phyloP scores from a whole-genome alignment of 129 eudicot genomes.

The Mikania micrantha region DNA sequence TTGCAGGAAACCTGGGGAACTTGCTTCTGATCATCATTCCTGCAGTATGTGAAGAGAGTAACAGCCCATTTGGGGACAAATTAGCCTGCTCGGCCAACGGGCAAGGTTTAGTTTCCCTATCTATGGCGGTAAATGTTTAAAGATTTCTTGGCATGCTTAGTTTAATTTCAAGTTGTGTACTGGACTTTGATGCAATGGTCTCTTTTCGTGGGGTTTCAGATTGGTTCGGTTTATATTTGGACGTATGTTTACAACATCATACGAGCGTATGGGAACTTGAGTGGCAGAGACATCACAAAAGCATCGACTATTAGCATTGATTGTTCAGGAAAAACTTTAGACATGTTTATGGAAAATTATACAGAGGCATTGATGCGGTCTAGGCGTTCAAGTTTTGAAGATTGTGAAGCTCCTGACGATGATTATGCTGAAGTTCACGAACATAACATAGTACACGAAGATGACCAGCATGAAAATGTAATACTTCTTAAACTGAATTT shows the following conservation, averaged over 20 bases:
- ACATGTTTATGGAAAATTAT: slow-evolving; percentile 19
- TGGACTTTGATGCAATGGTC: not conserved
- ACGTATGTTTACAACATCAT: slow-evolving; percentile 51
- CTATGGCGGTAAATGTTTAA: slow-evolving; percentile 46
- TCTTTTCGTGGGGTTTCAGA: slow-evolving; percentile 24
- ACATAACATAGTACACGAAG: not conserved
- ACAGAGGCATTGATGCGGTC: slow-evolving; percentile 32
- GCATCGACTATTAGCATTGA: slow-evolving; percentile 34
- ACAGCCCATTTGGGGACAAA: slow-evolving; percentile 59
- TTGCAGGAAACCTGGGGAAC: slow-evolving; percentile 49
- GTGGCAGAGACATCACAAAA: slow-evolving; percentile 1
- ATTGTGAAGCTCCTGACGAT: slow-evolving; percentile 24
- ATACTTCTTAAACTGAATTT: not conserved
- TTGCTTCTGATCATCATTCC: slow-evolving; percentile 58
- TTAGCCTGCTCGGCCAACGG: slow-evolving; percentile 41
- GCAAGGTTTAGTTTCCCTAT: slow-evolving; percentile 50
- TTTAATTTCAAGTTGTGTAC: not conserved
- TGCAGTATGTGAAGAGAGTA: slow-evolving; percentile 55
- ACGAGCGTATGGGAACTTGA: slow-evolving; percentile 36
- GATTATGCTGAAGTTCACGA: not conserved
- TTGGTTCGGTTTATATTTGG: slow-evolving; percentile 50
- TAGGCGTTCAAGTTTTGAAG: slow-evolving; percentile 21
- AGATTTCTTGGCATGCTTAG: not conserved
- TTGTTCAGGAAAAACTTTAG: slow-evolving; percentile 28
- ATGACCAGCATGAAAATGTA: slow-evolving; percentile 9